Base-by-base conservation (phyloP, 2,329 filamentous ascomycete species). In the Trichophyton benhamiae region DNA sequence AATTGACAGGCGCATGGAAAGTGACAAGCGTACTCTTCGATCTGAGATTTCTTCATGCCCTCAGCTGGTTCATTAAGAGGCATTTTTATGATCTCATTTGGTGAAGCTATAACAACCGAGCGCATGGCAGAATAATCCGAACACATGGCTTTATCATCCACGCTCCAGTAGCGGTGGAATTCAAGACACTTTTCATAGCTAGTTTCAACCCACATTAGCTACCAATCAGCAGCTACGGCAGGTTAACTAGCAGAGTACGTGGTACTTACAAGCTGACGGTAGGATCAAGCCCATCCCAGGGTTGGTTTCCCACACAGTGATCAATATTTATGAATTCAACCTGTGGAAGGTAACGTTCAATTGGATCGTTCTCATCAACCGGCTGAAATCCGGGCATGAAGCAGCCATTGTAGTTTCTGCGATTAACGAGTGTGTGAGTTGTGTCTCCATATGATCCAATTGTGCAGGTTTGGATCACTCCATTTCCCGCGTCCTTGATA, bases 151-250 rank as follows among this genome's bases (percentile, higher is more conserved):
- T 83, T 86, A 79, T 96, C 91, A 75, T 96, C 91, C 63, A 95
- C 90, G 57, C 84, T 88, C 91, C 91, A 96, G 83, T 95, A 96
- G 67, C 91, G 88, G 79, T 95, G 89, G 81, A 96, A 96, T 61
- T 86, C 85, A 25, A 96, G 85, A 66, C 87, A 88, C 62, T 84
- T 81, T 77, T 96, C 91, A 78, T 96, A 96, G 74, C 87, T 79
- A 33, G 58, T 25, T 17, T 13, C 25, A 42, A 41, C 9, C 11
- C 30, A 41, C 7, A 38, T 63, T 61, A 46, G 17, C 7, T 22
- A 42, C 15, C 9, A 17, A 17, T 20, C 71, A 69, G n/a, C 66
- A 48, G n/a, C 20, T 6, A 48, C n/a, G 44, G 42, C 15, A 20
- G n/a, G 17, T 25, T 3, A 48, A 11, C 60, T 53, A 70, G 68